Evolutionary conservation across 345 rosid species (phyloP).

Genomic region (Camelina hispida): DNA sequence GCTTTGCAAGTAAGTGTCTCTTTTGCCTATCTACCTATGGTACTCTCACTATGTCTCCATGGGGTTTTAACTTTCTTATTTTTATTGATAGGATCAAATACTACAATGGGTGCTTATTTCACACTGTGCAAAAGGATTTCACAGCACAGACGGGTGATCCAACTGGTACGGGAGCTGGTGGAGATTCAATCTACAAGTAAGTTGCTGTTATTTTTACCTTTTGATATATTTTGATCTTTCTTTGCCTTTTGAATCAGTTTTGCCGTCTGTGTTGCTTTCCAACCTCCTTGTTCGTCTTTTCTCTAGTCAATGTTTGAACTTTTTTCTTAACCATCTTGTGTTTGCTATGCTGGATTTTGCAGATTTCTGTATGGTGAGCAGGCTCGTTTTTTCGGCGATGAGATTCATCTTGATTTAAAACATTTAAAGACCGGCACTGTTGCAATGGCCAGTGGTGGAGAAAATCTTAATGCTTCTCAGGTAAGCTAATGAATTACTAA

Average conservation of each 20-base stretch:
- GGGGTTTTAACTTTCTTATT: not conserved
- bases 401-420: slow-evolving; percentile 86
- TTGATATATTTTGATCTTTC: not conserved
- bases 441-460: slow-evolving; percentile 98
- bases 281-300: slow-evolving; percentile 15
- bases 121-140: slow-evolving; percentile 91
- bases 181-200: slow-evolving; percentile 91
- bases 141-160: slow-evolving; percentile 86
- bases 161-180: slow-evolving; percentile 80
- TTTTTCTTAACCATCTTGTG: not conserved
- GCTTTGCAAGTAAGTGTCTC: slow-evolving; percentile 75
- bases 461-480: slow-evolving; percentile 98
- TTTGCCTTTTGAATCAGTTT: slow-evolving; percentile 1
- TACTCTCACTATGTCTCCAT: not conserved
- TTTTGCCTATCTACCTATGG: not conserved
- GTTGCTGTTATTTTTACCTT: slow-evolving; percentile 17
- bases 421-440: slow-evolving; percentile 83
- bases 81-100: slow-evolving; percentile 96
- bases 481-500: slow-evolving; percentile 40
- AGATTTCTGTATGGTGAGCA: slow-evolving; percentile 89
- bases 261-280: slow-evolving; percentile 4
- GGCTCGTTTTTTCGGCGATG: slow-evolving; percentile 87
- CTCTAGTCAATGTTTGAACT: not conserved
- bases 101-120: slow-evolving; percentile 85
- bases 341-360: slow-evolving; percentile 34